These are phyloP conservation scores for Pelargonium australe DNA, from an alignment of 441 rosid species.

Conservation along the genomic window DNA sequence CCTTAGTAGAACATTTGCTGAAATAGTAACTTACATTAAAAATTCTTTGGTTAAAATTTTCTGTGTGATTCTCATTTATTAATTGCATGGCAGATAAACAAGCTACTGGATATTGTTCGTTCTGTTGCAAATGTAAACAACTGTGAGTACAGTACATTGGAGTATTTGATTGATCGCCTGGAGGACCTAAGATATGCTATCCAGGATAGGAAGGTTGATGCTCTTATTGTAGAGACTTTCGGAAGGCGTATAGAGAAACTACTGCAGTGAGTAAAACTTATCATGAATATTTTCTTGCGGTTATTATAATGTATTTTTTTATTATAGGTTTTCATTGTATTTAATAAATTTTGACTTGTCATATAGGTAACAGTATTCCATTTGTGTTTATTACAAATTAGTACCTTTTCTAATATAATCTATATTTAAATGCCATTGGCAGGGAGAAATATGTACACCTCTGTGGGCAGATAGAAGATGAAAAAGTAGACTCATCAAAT, in stretches of 20 bases:
- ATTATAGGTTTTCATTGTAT: conserved; percentile 9
- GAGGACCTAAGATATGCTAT: conserved; percentile 87
- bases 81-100: conserved; percentile 53
- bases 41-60: neutral
- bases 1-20: neutral
- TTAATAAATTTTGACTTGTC: conserved; percentile 1
- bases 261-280: conserved; percentile 52
- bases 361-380: neutral
- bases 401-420: conserved; percentile 19
- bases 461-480: conserved; percentile 82
- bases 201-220: conserved; percentile 94
- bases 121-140: conserved; percentile 64
- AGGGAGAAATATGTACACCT: conserved; percentile 90
- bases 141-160: conserved; percentile 61
- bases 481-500: conserved; percentile 55
- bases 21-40: neutral
- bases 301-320: conserved; percentile 5
- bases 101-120: conserved; percentile 71
- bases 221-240: conserved; percentile 92
- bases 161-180: conserved; percentile 66
- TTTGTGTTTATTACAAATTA: neutral
- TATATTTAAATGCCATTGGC: conserved; percentile 1
- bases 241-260: conserved; percentile 97
- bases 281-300: conserved; percentile 8
- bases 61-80: neutral